A percentile compares a stretch with the other conserved stretches of the same genome.
These are phyloP conservation scores for Tricholoma terreum DNA, from an alignment of 768 basidiomycete genomes.

Conservation along the genomic window DNA sequence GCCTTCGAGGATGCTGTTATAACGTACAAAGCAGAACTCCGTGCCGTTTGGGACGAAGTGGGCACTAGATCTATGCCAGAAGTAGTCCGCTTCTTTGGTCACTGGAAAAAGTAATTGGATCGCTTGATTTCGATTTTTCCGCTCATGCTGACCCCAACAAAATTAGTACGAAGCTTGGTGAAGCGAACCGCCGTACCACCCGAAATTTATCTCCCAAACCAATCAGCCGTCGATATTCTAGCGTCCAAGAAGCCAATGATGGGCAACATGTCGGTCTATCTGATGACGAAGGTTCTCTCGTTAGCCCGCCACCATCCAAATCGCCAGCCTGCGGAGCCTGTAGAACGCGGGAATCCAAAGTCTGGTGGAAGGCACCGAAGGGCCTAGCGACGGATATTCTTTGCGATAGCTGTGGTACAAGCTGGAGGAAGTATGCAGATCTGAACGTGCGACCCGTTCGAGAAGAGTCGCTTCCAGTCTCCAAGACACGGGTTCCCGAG, in stretches of 20 bases:
- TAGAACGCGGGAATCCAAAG: constrained; percentile 70
- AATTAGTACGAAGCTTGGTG: constrained; percentile 59
- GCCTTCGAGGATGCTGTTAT: constrained; percentile 76
- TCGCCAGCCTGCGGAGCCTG: constrained; percentile 78
- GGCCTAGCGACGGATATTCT: constrained; percentile 74
- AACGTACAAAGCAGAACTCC: constrained; percentile 76
- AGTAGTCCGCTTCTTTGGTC: constrained; percentile 79
- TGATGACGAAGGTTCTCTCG: constrained; percentile 79
- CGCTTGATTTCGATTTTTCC: not conserved
- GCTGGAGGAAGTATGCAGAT: constrained; percentile 93
- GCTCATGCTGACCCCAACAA: constrained; percentile 3
- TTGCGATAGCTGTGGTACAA: constrained; percentile 82
- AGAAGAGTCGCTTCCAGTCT: constrained; percentile 55
- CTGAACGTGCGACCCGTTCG: constrained; percentile 71
- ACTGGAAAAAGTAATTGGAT: constrained; percentile 74
- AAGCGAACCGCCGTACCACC: constrained; percentile 58
- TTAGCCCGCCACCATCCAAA: constrained; percentile 48
- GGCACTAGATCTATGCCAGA: constrained; percentile 67
- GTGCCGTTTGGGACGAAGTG: constrained; percentile 73
- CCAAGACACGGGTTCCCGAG: constrained; percentile 50
- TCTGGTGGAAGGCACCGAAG: constrained; percentile 93
- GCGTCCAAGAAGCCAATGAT: constrained; percentile 35
- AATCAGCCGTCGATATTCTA: constrained; percentile 34
- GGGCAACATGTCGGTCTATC: constrained; percentile 48
- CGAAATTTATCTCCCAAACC: constrained; percentile 36